A percentile compares a stretch with the other conserved stretches of the same genome.
These are phyloP conservation scores for Scedosporium minutisporum DNA, from an alignment of 2,329 filamentous ascomycete species.

Conservation along the genomic window DNA sequence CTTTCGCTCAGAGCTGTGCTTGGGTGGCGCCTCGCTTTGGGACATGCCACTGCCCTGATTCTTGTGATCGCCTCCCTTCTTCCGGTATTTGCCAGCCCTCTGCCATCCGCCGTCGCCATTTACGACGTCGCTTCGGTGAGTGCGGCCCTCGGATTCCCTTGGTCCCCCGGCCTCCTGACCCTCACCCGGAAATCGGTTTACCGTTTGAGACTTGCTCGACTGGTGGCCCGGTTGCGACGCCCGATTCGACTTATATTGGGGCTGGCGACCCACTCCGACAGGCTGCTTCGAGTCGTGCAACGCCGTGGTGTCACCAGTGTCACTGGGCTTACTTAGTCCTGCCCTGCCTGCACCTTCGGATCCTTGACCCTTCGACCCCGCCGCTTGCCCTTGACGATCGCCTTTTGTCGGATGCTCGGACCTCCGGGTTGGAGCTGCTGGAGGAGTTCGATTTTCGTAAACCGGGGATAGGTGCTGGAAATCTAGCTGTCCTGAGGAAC, in stretches of 20 bases:
- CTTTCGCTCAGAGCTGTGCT: slow-evolving; percentile 51
- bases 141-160: slow-evolving; percentile 41
- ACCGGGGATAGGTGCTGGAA: slow-evolving; percentile 58
- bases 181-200: slow-evolving; percentile 36
- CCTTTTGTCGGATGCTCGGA: slow-evolving; percentile 29
- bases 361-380: slow-evolving; percentile 4
- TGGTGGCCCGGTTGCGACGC: slow-evolving; percentile 13
- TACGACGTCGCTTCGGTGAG: slow-evolving; percentile 14
- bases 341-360: slow-evolving; percentile 8
- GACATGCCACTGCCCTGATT: slow-evolving; percentile 29
- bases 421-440: slow-evolving; percentile 51
- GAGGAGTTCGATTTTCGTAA: slow-evolving; percentile 62
- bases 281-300: slow-evolving; percentile 12
- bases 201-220: slow-evolving; percentile 18
- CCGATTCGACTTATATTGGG: slow-evolving; percentile 9
- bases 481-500: slow-evolving; percentile 24
- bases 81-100: slow-evolving; percentile 44
- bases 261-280: slow-evolving; percentile 5
- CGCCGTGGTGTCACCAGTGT: slow-evolving; percentile 12
- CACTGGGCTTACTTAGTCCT: slow-evolving; percentile 15
- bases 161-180: slow-evolving; percentile 38
- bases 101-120: slow-evolving; percentile 43
- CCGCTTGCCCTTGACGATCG: not conserved
- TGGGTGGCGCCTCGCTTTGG: slow-evolving; percentile 45
- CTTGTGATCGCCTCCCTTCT: slow-evolving; percentile 40